Percentiles rank a stretch among this genome's conserved stretches.
These are phyloP conservation scores for Bacidia rubella DNA, from an alignment of 495 filamentous ascomycete species.

Conservation along the genomic window DNA sequence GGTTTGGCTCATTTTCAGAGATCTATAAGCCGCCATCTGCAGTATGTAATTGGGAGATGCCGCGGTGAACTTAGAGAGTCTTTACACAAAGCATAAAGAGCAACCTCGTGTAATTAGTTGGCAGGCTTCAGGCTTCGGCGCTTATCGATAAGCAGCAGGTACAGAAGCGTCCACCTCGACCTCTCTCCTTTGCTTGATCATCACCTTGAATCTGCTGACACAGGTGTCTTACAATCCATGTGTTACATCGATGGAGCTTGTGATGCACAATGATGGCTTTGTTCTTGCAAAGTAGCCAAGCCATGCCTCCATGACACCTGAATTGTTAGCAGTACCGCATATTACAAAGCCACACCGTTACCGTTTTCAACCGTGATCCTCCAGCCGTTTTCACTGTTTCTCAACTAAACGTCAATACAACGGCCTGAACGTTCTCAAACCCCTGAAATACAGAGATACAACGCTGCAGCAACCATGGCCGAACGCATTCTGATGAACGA, in stretches of 20 bases:
- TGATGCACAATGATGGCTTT: not conserved
- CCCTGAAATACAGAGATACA: not conserved
- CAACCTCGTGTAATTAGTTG: no score
- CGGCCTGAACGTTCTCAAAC: not conserved
- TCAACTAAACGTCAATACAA: no score
- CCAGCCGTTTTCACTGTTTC: not conserved
- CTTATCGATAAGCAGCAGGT: not conserved
- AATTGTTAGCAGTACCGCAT: not conserved
- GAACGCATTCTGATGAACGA: conserved; percentile 83
- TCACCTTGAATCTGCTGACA: not conserved
- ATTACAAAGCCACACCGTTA: not conserved
- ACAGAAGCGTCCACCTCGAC: not conserved
- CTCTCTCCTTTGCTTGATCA: not conserved
- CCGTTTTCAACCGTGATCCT: not conserved
- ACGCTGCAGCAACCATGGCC: conserved; percentile 36
- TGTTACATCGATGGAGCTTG: not conserved
- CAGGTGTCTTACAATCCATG: no score
- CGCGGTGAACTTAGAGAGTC: no score
- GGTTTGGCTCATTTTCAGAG: no score
- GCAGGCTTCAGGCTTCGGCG: no score
- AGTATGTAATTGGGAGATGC: no score
- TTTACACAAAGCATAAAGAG: no score
- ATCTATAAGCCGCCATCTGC: no score
- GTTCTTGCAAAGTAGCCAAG: not conserved
- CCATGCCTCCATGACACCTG: not conserved